Evolutionary conservation across 306 rosid genomes (phyloP).

Genomic region (Astragalus membranaceus): DNA sequence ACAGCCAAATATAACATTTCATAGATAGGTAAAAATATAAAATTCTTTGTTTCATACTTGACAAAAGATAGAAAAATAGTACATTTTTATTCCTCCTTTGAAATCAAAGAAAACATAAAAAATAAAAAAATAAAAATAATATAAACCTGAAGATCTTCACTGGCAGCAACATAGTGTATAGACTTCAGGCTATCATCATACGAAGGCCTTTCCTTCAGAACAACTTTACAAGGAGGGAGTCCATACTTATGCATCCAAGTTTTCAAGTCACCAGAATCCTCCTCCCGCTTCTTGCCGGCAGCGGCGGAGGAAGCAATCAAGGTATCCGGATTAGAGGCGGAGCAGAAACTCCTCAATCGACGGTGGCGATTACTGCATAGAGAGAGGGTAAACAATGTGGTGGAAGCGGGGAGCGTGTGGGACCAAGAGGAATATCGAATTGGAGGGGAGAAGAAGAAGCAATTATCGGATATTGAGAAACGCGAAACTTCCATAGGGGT

Average conservation of each 20-base stretch:
- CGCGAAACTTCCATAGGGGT: conserved; percentile 50
- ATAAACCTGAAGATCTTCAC: conserved; percentile 77
- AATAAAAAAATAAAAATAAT: not conserved
- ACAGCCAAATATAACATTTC: not conserved
- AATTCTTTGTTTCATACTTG: not conserved
- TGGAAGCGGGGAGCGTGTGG: conserved; percentile 25
- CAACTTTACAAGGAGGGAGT: conserved; percentile 83
- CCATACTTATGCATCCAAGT: conserved; percentile 89
- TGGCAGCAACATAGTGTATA: conserved; percentile 87
- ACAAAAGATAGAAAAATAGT: not conserved
- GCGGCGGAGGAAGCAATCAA: conserved; percentile 37
- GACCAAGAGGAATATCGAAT: conserved; percentile 22
- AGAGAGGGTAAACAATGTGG: conserved; percentile 28
- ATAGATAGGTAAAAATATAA: not conserved
- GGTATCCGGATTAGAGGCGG: conserved; percentile 69
- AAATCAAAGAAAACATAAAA: not conserved
- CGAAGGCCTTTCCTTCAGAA: conserved; percentile 60
- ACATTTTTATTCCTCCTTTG: not conserved
- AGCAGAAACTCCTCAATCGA: conserved; percentile 27
- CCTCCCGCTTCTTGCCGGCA: conserved; percentile 31
- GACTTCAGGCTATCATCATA: conserved; percentile 47
- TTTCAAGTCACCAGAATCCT: conserved; percentile 53
- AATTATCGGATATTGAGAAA: conserved; percentile 25
- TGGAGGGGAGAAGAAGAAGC: conserved; percentile 40
- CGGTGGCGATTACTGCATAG: conserved; percentile 9